phyloP scores from a whole-genome alignment of 345 rosid genomes.

The Bruguiera sexangula region DNA sequence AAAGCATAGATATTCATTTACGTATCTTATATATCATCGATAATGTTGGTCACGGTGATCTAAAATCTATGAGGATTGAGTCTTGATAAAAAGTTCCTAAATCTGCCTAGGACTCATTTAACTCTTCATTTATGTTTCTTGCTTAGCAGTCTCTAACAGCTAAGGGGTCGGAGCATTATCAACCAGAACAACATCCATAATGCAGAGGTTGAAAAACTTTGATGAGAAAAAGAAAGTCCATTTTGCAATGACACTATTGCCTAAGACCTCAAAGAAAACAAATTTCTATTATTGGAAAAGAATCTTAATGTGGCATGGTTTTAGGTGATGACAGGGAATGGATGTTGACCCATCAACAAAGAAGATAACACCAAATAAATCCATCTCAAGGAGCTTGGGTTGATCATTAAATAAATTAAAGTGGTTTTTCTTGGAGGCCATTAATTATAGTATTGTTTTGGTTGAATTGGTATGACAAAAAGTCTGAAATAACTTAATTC shows the following conservation, averaged over 20 bases:
- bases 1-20: neutral
- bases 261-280: slow-evolving; percentile 15
- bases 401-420: slow-evolving; percentile 27
- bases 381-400: slow-evolving; percentile 40
- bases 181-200: slow-evolving; percentile 20
- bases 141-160: neutral
- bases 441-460: slow-evolving; percentile 38
- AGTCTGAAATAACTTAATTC: neutral
- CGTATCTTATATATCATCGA: slow-evolving; percentile 17
- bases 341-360: slow-evolving; percentile 97
- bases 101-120: slow-evolving; percentile 2
- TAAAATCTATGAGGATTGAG: neutral
- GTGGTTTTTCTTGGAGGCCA: slow-evolving; percentile 40
- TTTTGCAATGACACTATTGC: slow-evolving; percentile 6
- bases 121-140: neutral
- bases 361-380: slow-evolving; percentile 82
- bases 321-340: slow-evolving; percentile 90
- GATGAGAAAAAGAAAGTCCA: slow-evolving; percentile 9
- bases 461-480: slow-evolving; percentile 26
- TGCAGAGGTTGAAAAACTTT: slow-evolving; percentile 12
- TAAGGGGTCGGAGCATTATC: slow-evolving; percentile 14
- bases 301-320: slow-evolving; percentile 79
- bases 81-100: neutral
- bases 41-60: slow-evolving; percentile 32
- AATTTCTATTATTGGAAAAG: slow-evolving; percentile 54